A percentile compares a stretch with the other conserved stretches of the same genome.
These are phyloP conservation scores for Epichloe aotearoae DNA, from an alignment of 2,329 filamentous ascomycete genomes.

Conservation along the genomic window DNA sequence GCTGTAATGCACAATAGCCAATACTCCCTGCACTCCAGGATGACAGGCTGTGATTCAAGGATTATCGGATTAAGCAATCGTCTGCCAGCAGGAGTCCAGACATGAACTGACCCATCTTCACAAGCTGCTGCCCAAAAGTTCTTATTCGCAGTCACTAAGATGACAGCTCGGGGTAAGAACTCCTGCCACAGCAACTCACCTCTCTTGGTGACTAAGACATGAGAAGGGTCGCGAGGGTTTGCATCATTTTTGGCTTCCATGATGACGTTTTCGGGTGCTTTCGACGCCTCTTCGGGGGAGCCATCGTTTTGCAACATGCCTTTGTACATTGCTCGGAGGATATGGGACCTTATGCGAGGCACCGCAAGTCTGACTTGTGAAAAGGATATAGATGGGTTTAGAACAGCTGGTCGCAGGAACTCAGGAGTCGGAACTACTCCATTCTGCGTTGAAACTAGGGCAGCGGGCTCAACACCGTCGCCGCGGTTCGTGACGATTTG, in stretches of 20 bases:
- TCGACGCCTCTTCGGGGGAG: slow-evolving; percentile 46
- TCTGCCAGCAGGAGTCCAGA: slow-evolving; percentile 86
- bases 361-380: slow-evolving; percentile 80
- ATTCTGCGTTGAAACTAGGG: slow-evolving; percentile 43
- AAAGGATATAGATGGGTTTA: slow-evolving; percentile 68
- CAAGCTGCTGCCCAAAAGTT: slow-evolving; percentile 93
- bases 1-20: slow-evolving; percentile 86
- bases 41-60: slow-evolving; percentile 84
- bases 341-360: slow-evolving; percentile 71
- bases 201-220: slow-evolving; percentile 68
- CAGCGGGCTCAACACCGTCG: slow-evolving; percentile 66
- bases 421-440: slow-evolving; percentile 62
- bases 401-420: slow-evolving; percentile 74
- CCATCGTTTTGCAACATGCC: slow-evolving; percentile 41
- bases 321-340: slow-evolving; percentile 67
- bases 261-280: slow-evolving; percentile 56
- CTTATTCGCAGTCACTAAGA: slow-evolving; percentile 83
- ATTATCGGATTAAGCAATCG: slow-evolving; percentile 74
- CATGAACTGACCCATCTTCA: slow-evolving; percentile 80
- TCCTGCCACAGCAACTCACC: slow-evolving; percentile 85
- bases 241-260: slow-evolving; percentile 81
- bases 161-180: slow-evolving; percentile 71
- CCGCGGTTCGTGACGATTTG: slow-evolving; percentile 63
- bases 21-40: slow-evolving; percentile 77
- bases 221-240: slow-evolving; percentile 66